A percentile compares a stretch with the other conserved stretches of the same genome.
These are phyloP conservation scores for Digitaria exilis DNA, from an alignment of 202 grass and related monocot genomes.

Conservation along the genomic window DNA sequence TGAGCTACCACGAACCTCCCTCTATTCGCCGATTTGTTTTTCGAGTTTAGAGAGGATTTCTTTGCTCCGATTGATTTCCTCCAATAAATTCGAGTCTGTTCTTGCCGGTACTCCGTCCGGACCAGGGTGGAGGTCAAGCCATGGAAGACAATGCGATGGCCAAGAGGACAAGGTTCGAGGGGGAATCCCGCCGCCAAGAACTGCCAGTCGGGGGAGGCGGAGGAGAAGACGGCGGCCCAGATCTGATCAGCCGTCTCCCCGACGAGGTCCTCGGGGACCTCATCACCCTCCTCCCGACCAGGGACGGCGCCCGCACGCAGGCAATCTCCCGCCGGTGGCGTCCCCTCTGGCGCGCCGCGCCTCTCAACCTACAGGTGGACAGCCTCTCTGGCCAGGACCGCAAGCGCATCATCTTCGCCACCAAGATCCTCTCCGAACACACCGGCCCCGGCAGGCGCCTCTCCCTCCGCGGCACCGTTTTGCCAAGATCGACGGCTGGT, in stretches of 20 bases:
- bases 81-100: too few relatives aligned
- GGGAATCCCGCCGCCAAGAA: too few relatives aligned
- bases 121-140: too few relatives aligned
- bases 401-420: not conserved
- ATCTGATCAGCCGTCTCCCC: not conserved
- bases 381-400: not conserved
- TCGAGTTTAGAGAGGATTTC: too few relatives aligned
- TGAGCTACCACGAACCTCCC: too few relatives aligned
- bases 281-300: slow-evolving; percentile 4
- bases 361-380: not conserved
- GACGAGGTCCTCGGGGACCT: not conserved
- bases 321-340: not conserved
- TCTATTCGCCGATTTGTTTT: too few relatives aligned
- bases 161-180: too few relatives aligned
- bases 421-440: slow-evolving; percentile 6
- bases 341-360: not conserved
- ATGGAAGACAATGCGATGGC: too few relatives aligned
- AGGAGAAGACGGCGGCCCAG: not conserved
- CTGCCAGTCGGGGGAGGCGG: too few relatives aligned
- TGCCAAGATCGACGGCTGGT: not conserved
- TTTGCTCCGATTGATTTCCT: too few relatives aligned
- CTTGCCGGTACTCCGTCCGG: too few relatives aligned
- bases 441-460: not conserved
- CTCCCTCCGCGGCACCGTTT: not conserved
- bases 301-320: not conserved